Percentiles rank a stretch among this genome's conserved stretches.
Evolutionary conservation across 140 eudicot genomes (phyloP).

Genomic region (Flaveria floridana): DNA sequence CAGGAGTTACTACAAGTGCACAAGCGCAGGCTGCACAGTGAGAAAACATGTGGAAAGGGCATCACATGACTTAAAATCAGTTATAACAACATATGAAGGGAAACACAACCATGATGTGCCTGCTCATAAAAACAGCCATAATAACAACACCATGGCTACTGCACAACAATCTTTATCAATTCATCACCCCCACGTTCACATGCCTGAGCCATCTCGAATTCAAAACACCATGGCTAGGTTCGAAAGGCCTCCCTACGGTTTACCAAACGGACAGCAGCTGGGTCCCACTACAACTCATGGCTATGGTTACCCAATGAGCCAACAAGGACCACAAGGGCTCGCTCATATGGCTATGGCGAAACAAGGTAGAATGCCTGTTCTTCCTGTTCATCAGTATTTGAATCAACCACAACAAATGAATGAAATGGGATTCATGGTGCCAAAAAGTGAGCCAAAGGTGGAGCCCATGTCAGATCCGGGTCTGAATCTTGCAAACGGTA

Average conservation of each 20-base stretch:
- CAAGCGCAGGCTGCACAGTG: conserved; percentile 81
- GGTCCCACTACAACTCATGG: conserved; percentile 43
- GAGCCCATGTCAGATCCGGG: conserved; percentile 66
- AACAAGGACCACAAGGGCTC: conserved; percentile 36
- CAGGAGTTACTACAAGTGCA: conserved; percentile 98
- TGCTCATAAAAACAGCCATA: conserved; percentile 71
- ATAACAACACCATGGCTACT: conserved; percentile 35
- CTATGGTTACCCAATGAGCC: conserved; percentile 58
- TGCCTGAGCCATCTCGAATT: conserved; percentile 41
- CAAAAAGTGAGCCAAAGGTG: conserved; percentile 64
- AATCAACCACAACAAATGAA: conserved; percentile 51
- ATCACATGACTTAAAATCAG: conserved; percentile 79
- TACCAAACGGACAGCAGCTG: conserved; percentile 38
- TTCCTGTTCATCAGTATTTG: conserved; percentile 46
- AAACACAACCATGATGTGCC: conserved; percentile 96
- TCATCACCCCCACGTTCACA: conserved; percentile 38
- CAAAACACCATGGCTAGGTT: conserved; percentile 57
- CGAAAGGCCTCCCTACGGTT: conserved; percentile 50
- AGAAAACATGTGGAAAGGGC: conserved; percentile 92
- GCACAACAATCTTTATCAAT: conserved; percentile 44
- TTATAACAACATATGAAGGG: conserved; percentile 88
- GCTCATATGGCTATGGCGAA: conserved; percentile 56
- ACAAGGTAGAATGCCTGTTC: conserved; percentile 49
- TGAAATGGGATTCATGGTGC: conserved; percentile 58
- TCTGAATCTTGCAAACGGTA: conserved; percentile 36